phyloP scores from a whole-genome alignment of 2,329 filamentous ascomycete species.

The Thelonectria discophora region DNA sequence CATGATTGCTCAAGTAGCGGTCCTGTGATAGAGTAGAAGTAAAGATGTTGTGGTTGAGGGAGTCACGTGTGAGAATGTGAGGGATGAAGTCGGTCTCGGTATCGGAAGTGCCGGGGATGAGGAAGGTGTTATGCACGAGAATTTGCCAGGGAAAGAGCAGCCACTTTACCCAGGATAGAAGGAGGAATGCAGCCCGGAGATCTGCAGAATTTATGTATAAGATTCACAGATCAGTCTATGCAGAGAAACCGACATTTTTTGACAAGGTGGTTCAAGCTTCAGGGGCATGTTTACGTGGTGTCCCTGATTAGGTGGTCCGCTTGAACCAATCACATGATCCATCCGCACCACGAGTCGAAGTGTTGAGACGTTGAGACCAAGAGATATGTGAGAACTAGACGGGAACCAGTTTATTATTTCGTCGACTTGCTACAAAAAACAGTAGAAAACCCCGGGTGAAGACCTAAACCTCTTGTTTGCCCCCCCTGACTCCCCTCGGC shows the following conservation, averaged over 20 bases:
- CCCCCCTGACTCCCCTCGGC: no score
- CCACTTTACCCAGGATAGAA: not conserved
- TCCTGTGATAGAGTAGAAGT: not conserved
- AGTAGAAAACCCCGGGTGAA: not conserved
- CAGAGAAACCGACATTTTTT: no score
- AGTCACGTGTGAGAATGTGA: not conserved
- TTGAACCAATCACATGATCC: not conserved
- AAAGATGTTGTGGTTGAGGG: not conserved
- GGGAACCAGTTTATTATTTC: not conserved
- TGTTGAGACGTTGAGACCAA: not conserved
- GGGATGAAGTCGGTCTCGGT: not conserved
- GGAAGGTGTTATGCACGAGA: not conserved
- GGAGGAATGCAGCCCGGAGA: no score
- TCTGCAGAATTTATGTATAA: no score
- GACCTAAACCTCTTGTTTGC: no score
- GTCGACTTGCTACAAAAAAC: not conserved
- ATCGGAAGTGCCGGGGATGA: not conserved
- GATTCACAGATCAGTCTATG: no score
- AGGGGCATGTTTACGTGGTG: not conserved
- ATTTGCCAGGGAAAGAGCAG: not conserved
- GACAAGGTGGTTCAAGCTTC: not conserved
- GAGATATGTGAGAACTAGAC: not conserved
- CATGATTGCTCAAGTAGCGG: not conserved
- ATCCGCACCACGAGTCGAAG: not conserved
- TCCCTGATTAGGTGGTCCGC: not conserved